Conservation (phyloP, 768 basidiomycete genomes). For the Amylocystis lapponica region DNA sequence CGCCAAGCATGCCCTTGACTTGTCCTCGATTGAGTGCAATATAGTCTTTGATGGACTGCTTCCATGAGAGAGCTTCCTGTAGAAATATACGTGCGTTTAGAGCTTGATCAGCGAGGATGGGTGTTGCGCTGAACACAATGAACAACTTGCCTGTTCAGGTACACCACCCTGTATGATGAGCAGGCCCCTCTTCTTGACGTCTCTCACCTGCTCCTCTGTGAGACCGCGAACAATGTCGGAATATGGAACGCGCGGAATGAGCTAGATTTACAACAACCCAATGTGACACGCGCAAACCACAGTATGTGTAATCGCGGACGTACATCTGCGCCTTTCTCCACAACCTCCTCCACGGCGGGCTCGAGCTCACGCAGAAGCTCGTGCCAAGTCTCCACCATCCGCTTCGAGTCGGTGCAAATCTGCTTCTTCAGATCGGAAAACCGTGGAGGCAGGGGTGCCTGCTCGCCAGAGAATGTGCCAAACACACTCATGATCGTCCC, state of each 20-base stretch:
- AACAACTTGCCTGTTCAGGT: conserved; percentile 39
- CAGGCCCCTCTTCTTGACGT: conserved; percentile 47
- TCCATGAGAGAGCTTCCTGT: conserved; percentile 59
- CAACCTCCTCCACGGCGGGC: conserved; percentile 41
- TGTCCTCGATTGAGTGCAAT: conserved; percentile 39
- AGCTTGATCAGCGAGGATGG: not conserved
- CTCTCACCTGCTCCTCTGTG: conserved; percentile 36
- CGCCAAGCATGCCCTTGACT: conserved; percentile 39
- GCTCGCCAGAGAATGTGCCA: conserved; percentile 35
- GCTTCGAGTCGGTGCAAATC: conserved; percentile 36
- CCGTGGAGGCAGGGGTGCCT: conserved; percentile 42
- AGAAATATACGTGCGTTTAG: not conserved
- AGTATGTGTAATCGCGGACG: conserved; percentile 4
- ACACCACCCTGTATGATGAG: conserved; percentile 56
- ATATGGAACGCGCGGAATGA: conserved; percentile 46
- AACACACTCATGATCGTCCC: conserved; percentile 45
- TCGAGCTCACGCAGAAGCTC: conserved; percentile 48
- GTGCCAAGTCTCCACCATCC: conserved; percentile 46
- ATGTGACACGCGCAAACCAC: not conserved
- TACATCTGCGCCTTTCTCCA: conserved; percentile 41
- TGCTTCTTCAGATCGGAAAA: conserved; percentile 56
- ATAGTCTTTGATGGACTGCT: conserved; percentile 47
- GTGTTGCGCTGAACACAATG: conserved; percentile 15
- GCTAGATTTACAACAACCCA: conserved; percentile 25
- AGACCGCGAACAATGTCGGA: conserved; percentile 40